Base-by-base conservation (phyloP, 306 rosid genomes). In the Malus asiatica region DNA sequence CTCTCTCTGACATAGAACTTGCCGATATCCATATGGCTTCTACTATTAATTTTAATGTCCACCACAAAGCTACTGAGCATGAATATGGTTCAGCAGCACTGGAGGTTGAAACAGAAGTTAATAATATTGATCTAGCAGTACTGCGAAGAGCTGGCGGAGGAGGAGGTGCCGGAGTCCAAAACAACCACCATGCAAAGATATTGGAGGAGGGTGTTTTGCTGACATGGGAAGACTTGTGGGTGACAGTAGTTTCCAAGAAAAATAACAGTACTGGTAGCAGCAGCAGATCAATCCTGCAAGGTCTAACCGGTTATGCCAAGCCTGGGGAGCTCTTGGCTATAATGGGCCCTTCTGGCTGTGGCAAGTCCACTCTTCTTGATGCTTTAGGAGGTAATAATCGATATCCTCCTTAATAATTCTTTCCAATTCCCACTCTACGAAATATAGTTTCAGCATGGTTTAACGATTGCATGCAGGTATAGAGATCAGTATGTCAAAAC, bases 261-360 rank as follows among this genome's bases (percentile, higher is more conserved):
- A 44, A 16, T 6, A 13, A 15, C 15, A 48, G 30, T 25, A 23
- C 11, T 25, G 58, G 67, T 61, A 86, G 83, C 55, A 77, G 79
- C 25, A 80, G 70, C 48, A 84, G 77, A 75, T 68, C 89, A 38
- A 89, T 91, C 70, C 84, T 89, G 20, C 80, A 81, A 53, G 89
- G 82, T 60, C 73, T 89, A 6, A 81, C 85, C 0, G 93, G 93
- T 68, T 81, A 79, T 76, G 91, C 90, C 1, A 70, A 63, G 59
- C 96, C 96, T 1, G 96, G 89, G 19, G 78, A 87, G 71, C 80
- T 87, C 57, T 73, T 89, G 68, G 93, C 93, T 60, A 75, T 91
- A 58, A 89, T 89, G 92, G 96, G 92, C 13, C 96, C 96, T 75
- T 91, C 93, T n/a, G 96, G 96, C 11, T 87, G 78, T 76, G 96